Evolutionary conservation across 352 stramenopile genomes (phyloP).

Genomic region (Globisporangium nunn): DNA sequence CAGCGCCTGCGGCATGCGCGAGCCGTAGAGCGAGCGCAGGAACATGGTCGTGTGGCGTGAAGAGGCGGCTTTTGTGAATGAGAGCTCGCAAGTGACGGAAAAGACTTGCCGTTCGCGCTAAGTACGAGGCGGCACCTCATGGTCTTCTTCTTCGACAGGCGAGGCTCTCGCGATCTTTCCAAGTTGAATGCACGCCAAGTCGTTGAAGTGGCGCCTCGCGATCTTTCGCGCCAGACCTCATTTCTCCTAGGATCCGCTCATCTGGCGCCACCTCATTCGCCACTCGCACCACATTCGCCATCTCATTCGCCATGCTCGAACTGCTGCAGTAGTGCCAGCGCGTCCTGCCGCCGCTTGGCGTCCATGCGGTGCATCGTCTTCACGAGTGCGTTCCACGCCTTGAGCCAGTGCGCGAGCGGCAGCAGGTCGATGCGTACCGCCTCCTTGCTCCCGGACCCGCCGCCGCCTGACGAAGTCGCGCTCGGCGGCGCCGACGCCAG

Average conservation of each 20-base stretch:
- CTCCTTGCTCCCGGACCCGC: slow-evolving; percentile 23
- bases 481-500: slow-evolving; percentile 5
- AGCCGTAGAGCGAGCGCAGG: slow-evolving; percentile 68
- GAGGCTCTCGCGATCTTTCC: too few relatives aligned
- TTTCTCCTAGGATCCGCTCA: too few relatives aligned
- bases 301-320: slow-evolving; percentile 11
- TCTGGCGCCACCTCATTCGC: too few relatives aligned
- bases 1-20: slow-evolving; percentile 69
- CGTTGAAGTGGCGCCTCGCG: too few relatives aligned
- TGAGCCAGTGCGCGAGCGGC: slow-evolving; percentile 52
- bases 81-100: neutral
- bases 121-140: neutral
- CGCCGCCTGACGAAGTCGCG: neutral
- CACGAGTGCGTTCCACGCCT: slow-evolving; percentile 43
- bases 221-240: too few relatives aligned
- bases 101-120: neutral
- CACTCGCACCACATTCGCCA: too few relatives aligned
- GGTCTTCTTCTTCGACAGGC: too few relatives aligned
- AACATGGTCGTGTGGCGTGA: slow-evolving; percentile 35
- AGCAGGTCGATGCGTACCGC: slow-evolving; percentile 42
- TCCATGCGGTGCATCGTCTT: slow-evolving; percentile 58
- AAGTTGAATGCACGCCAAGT: too few relatives aligned
- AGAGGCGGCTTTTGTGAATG: neutral
- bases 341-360: slow-evolving; percentile 34
- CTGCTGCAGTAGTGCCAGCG: slow-evolving; percentile 11